Conservation (phyloP, 2,329 filamentous ascomycete genomes). For the Trichoderma oligosporum region DNA sequence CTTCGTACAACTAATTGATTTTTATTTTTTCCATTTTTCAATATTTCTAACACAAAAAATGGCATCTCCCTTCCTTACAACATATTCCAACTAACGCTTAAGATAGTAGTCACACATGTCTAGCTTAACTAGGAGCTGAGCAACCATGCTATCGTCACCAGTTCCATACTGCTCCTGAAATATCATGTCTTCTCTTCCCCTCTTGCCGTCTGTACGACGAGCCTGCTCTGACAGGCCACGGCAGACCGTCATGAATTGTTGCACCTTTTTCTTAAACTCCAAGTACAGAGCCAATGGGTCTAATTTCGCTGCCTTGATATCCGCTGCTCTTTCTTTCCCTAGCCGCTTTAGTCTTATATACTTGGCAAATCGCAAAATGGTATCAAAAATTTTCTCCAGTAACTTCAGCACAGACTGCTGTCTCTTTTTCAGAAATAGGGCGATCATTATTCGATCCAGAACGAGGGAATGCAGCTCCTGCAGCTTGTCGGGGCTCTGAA, state of each 20-base stretch:
- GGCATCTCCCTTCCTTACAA: not conserved
- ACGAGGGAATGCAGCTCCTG: conserved; percentile 67
- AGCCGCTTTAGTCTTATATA: conserved; percentile 39
- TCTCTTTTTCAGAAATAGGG: conserved; percentile 67
- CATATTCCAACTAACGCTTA: conserved; percentile 22
- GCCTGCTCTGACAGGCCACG: conserved; percentile 63
- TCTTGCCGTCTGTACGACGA: conserved; percentile 35
- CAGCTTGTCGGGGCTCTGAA: conserved; percentile 60
- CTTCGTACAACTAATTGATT: no score
- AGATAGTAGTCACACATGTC: conserved; percentile 68
- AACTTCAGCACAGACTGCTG: conserved; percentile 70
- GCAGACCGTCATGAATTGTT: conserved; percentile 71
- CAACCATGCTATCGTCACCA: conserved; percentile 56
- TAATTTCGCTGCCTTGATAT: conserved; percentile 11
- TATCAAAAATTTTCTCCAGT: conserved; percentile 70
- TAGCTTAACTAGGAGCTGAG: conserved; percentile 63
- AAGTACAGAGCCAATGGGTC: conserved; percentile 50
- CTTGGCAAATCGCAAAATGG: conserved; percentile 69
- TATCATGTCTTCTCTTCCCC: conserved; percentile 30
- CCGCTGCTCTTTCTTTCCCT: conserved; percentile 27
- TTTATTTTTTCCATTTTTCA: not conserved
- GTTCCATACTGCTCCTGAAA: conserved; percentile 36
- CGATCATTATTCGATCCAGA: conserved; percentile 71
- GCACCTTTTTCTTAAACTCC: conserved; percentile 66
- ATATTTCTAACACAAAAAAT: not conserved